Evolutionary conservation across 805 yeast genomes (phyloP).

Genomic region (Metschnikowia similis): DNA sequence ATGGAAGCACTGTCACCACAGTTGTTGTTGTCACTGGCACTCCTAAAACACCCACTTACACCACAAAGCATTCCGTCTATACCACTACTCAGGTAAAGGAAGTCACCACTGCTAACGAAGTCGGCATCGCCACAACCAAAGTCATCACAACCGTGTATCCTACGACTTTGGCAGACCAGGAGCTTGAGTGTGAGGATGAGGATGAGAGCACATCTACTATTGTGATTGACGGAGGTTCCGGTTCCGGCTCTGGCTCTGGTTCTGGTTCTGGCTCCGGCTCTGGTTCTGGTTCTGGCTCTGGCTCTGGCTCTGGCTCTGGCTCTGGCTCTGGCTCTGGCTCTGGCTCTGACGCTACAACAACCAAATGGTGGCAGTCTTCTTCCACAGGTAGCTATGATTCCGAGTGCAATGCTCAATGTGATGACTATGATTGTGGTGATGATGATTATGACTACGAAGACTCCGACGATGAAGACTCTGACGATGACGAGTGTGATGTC

Average conservation of each 20-base stretch:
- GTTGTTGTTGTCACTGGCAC: constrained; percentile 3
- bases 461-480: constrained; percentile 13
- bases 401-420: constrained; percentile 15
- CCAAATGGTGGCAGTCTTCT: constrained; percentile 14
- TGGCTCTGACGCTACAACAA: constrained; percentile 6
- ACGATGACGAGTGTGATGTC: constrained; percentile 7
- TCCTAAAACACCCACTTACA: constrained; percentile 1
- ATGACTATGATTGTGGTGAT: constrained; percentile 16
- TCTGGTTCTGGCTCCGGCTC: constrained; percentile 3
- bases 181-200: constrained; percentile 14
- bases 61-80: constrained; percentile 3
- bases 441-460: constrained; percentile 17
- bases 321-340: background rate
- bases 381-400: constrained; percentile 11
- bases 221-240: constrained; percentile 2
- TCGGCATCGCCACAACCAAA: constrained; percentile 11
- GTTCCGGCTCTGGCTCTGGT: background rate
- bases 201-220: constrained; percentile 6
- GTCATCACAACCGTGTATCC: constrained; percentile 10
- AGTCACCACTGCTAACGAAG: constrained; percentile 10
- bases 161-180: constrained; percentile 10
- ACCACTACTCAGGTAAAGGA: constrained; percentile 8
- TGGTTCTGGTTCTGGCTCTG: background rate
- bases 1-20: constrained; percentile 3
- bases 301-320: background rate